Conservation (phyloP, 768 basidiomycete species). For the Termitomyces sp. region DNA sequence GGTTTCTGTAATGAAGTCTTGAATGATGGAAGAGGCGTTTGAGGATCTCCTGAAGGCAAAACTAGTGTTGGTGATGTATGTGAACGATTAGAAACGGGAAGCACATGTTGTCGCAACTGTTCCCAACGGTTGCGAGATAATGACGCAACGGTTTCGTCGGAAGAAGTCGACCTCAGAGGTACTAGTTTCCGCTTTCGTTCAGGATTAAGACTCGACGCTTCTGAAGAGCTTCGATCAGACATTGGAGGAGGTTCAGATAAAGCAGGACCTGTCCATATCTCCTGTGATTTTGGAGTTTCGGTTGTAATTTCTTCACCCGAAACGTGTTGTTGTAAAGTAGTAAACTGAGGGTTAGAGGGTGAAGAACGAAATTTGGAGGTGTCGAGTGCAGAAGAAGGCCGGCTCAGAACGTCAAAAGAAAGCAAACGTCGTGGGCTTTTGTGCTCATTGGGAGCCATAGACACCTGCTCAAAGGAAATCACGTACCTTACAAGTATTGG, state of each 20-base stretch:
- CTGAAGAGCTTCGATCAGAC: background rate
- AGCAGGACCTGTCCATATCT: constrained; percentile 11
- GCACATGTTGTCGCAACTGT: constrained; percentile 47
- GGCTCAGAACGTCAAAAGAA: constrained; percentile 20
- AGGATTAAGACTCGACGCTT: constrained; percentile 4
- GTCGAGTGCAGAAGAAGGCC: constrained; percentile 4
- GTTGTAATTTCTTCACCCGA: constrained; percentile 4
- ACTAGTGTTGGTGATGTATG: constrained; percentile 21
- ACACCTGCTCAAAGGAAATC: background rate
- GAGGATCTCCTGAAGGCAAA: constrained; percentile 15
- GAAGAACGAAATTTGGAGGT: constrained; percentile 1
- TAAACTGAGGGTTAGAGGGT: constrained; percentile 1
- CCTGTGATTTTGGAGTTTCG: background rate
- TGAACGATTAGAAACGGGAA: constrained; percentile 26
- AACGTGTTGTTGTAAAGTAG: constrained; percentile 2
- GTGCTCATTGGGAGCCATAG: constrained; percentile 12
- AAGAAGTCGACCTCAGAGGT: constrained; percentile 33
- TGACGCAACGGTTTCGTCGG: constrained; percentile 34
- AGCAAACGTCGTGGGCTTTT: constrained; percentile 20
- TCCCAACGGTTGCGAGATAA: constrained; percentile 47
- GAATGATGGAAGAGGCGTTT: constrained; percentile 13
- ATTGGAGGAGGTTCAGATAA: constrained; percentile 4
- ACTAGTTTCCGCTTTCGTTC: constrained; percentile 11
- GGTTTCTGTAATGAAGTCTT: constrained; percentile 38
- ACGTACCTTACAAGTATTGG: too few relatives aligned